Evolutionary conservation across 2,329 filamentous ascomycete species (phyloP).

Genomic region (Fusarium nurragi): DNA sequence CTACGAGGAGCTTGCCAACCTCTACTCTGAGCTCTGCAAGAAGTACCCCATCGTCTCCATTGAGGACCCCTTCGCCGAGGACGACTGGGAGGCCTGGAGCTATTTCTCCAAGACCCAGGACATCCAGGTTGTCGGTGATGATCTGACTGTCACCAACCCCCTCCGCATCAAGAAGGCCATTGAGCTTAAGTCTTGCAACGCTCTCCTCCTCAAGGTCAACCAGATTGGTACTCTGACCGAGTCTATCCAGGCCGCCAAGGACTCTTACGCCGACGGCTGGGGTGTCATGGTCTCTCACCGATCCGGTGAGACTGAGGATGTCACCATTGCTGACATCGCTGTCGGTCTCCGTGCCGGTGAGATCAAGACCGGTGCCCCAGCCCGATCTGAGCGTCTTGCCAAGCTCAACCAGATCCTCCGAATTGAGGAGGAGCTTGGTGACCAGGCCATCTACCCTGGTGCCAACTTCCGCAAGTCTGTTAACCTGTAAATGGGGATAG

Average conservation of each 20-base stretch:
- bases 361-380: constrained; percentile 98
- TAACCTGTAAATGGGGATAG: constrained; percentile 72
- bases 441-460: constrained; percentile 91
- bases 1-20: constrained; percentile 93
- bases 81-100: constrained; percentile 99
- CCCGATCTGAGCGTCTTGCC: constrained; percentile 95
- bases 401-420: constrained; percentile 99
- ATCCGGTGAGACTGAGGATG: constrained; percentile 99
- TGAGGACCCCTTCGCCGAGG: constrained; percentile 99
- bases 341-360: constrained; percentile 96
- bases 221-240: constrained; percentile 99
- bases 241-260: constrained; percentile 99
- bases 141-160: constrained; percentile 99
- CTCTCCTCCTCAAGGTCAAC: constrained; percentile 99
- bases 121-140: constrained; percentile 98
- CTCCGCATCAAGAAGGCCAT: constrained; percentile 99
- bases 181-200: constrained; percentile 98
- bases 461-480: constrained; percentile 90
- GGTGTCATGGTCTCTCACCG: constrained; percentile 99
- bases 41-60: constrained; percentile 99
- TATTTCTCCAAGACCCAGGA: constrained; percentile 99
- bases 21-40: constrained; percentile 86
- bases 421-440: constrained; percentile 98
- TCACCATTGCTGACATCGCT: constrained; percentile 97
- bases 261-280: constrained; percentile 95